Evolutionary conservation across 306 rosid genomes (phyloP).

Genomic region (Benincasa hispida): DNA sequence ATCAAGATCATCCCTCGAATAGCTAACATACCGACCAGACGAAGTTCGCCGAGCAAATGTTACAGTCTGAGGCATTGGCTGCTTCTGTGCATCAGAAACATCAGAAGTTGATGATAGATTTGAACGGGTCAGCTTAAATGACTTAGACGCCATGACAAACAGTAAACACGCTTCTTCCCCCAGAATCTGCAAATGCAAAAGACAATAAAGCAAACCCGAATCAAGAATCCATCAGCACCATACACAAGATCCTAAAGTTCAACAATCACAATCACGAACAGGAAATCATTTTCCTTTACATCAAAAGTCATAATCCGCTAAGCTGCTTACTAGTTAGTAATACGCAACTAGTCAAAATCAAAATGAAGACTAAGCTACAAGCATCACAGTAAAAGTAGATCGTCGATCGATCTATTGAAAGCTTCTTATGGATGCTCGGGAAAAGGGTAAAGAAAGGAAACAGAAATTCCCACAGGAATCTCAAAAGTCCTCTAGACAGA

Average conservation of each 20-base stretch:
- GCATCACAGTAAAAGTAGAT: background rate
- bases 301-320: background rate
- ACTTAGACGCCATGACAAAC: slow-evolving; percentile 43
- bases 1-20: slow-evolving; percentile 90
- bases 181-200: background rate
- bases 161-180: background rate
- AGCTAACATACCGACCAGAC: slow-evolving; percentile 63
- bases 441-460: background rate
- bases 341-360: background rate
- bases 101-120: slow-evolving; percentile 43
- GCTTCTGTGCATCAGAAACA: slow-evolving; percentile 32
- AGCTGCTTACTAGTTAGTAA: background rate
- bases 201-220: background rate
- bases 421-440: background rate
- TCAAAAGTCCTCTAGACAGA: background rate
- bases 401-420: slow-evolving; percentile 1
- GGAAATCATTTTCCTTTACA: background rate
- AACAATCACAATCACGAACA: background rate
- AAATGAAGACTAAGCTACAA: background rate
- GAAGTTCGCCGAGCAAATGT: slow-evolving; percentile 72
- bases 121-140: slow-evolving; percentile 47
- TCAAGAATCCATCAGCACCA: background rate
- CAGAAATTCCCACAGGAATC: background rate
- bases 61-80: slow-evolving; percentile 58
- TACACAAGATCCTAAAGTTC: background rate